These are phyloP conservation scores for Fagus crenata DNA, from an alignment of 306 rosid species.

Conservation along the genomic window DNA sequence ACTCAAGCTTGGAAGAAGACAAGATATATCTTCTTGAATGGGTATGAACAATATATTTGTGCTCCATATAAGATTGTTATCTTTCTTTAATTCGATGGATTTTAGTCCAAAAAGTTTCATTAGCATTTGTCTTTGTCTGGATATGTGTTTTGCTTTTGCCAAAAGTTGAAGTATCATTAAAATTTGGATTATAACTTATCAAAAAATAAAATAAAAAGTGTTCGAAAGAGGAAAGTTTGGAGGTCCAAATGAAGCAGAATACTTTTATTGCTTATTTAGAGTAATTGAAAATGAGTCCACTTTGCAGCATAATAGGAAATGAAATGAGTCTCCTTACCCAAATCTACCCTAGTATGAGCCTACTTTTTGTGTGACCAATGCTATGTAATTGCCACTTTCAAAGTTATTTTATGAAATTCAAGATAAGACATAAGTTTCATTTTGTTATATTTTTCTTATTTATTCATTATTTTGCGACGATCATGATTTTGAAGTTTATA, in stretches of 20 bases:
- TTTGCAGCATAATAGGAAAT: neutral
- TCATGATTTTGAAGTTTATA: too few relatives aligned
- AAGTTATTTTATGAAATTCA: too few relatives aligned
- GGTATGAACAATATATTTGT: too few relatives aligned
- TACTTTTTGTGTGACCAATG: too few relatives aligned
- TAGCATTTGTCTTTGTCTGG: neutral
- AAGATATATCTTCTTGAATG: too few relatives aligned
- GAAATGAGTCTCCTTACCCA: neutral
- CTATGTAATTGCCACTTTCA: too few relatives aligned
- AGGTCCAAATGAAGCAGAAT: neutral
- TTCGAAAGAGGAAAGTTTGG: neutral
- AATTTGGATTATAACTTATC: neutral
- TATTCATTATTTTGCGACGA: too few relatives aligned
- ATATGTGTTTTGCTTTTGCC: neutral
- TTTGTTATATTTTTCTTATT: too few relatives aligned
- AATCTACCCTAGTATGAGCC: neutral
- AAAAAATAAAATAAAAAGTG: too few relatives aligned
- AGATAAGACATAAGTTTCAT: too few relatives aligned
- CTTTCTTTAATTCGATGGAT: too few relatives aligned
- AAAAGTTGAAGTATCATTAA: neutral
- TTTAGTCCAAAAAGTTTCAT: neutral
- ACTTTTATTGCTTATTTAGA: neutral
- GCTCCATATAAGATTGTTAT: too few relatives aligned
- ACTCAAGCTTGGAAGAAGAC: constrained; percentile 58
- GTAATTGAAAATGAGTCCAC: neutral